Evolutionary conservation across 805 yeast species (phyloP).

Genomic region (Candida vartiovaarae): DNA sequence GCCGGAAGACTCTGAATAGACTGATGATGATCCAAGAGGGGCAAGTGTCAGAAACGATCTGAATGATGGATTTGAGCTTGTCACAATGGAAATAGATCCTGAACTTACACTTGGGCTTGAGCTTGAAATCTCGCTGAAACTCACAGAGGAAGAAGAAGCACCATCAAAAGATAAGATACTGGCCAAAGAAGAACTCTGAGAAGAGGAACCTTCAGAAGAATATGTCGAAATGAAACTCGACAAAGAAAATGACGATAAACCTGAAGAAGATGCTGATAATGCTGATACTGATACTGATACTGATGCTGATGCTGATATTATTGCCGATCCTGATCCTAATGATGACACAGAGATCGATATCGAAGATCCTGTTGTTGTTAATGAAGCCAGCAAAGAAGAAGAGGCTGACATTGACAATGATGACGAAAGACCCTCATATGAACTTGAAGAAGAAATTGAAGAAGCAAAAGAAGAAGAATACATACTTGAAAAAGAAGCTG

Average conservation of each 20-base stretch:
- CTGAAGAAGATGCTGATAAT: not conserved
- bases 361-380: not conserved
- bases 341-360: not conserved
- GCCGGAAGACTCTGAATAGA: not conserved
- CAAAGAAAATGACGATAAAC: not conserved
- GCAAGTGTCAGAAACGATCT: too few relatives aligned
- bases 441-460: not conserved
- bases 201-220: not conserved
- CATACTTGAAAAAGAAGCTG: slow-evolving; percentile 1
- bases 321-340: not conserved
- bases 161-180: not conserved
- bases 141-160: not conserved
- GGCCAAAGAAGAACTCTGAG: too few relatives aligned
- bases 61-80: not conserved
- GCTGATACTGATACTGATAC: not conserved
- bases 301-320: not conserved
- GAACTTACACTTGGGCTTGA: not conserved
- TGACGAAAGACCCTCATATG: not conserved
- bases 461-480: not conserved
- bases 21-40: too few relatives aligned
- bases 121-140: not conserved
- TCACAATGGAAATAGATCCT: not conserved
- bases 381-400: not conserved
- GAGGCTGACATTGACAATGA: not conserved
- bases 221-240: not conserved